These are phyloP conservation scores for Aspergillus sp. DNA, from an alignment of 2,329 filamentous ascomycete species.

Conservation along the genomic window DNA sequence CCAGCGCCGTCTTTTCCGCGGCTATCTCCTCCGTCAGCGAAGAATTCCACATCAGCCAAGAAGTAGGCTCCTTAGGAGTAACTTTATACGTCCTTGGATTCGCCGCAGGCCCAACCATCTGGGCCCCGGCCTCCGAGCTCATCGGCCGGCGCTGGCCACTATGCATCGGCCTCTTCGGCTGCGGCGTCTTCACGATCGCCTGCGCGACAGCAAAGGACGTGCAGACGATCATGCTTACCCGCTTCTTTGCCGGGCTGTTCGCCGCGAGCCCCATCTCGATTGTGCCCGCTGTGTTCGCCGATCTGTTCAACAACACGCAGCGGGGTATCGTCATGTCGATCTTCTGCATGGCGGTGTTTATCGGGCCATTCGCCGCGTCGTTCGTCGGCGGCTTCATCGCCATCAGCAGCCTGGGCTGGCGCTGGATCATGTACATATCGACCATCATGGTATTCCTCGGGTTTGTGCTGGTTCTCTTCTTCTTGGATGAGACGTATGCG, in stretches of 20 bases:
- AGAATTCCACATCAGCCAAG: constrained; percentile 45
- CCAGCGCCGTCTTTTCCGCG: constrained; percentile 65
- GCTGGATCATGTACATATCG: constrained; percentile 53
- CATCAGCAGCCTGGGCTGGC: constrained; percentile 48
- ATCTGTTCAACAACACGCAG: constrained; percentile 50
- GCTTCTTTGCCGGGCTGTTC: constrained; percentile 50
- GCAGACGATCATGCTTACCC: constrained; percentile 41
- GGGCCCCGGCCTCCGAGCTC: constrained; percentile 62
- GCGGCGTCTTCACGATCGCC: constrained; percentile 47
- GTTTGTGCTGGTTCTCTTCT: constrained; percentile 36
- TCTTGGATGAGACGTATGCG: constrained; percentile 55
- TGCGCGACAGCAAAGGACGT: constrained; percentile 43
- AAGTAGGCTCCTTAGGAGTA: constrained; percentile 47
- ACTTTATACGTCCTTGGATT: constrained; percentile 53
- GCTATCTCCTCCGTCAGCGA: constrained; percentile 55
- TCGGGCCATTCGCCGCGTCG: constrained; percentile 49
- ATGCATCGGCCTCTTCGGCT: constrained; percentile 41
- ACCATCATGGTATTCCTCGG: constrained; percentile 53
- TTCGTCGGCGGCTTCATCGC: constrained; percentile 53
- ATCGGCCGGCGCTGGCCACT: constrained; percentile 56
- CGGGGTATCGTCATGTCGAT: constrained; percentile 46
- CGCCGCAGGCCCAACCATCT: constrained; percentile 60
- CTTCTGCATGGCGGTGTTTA: constrained; percentile 51
- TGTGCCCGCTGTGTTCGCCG: constrained; percentile 45
- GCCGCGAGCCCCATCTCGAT: constrained; percentile 44